phyloP scores from a whole-genome alignment of 2,329 filamentous ascomycete genomes.

The Xylariaceae sp. region DNA sequence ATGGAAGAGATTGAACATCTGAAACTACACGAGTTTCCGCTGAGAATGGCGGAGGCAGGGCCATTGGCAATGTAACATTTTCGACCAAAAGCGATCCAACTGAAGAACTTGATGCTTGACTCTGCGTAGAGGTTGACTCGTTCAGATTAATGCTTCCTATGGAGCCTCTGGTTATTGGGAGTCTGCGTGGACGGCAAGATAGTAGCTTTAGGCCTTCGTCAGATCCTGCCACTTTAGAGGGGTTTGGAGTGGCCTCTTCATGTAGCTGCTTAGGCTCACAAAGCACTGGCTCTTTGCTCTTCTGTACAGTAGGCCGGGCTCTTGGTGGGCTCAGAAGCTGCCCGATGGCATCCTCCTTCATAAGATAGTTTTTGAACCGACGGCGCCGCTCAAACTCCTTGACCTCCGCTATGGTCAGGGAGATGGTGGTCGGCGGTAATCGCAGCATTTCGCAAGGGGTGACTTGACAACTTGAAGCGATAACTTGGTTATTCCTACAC shows the following conservation, averaged over 20 bases:
- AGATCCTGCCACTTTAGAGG: slow-evolving; percentile 8
- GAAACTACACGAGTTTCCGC: slow-evolving; percentile 35
- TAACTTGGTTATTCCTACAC: neutral
- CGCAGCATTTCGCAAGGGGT: slow-evolving; percentile 47
- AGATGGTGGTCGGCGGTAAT: slow-evolving; percentile 47
- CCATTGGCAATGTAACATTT: slow-evolving; percentile 27
- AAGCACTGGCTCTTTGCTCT: slow-evolving; percentile 20
- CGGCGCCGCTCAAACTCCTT: slow-evolving; percentile 46
- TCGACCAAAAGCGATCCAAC: slow-evolving; percentile 15
- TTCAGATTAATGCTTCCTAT: slow-evolving; percentile 22
- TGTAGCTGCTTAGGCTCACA: slow-evolving; percentile 15
- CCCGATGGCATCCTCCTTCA: slow-evolving; percentile 32
- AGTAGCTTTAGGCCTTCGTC: slow-evolving; percentile 26
- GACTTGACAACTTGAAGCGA: neutral
- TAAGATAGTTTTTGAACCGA: slow-evolving; percentile 43
- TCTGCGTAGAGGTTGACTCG: slow-evolving; percentile 29
- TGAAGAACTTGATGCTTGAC: slow-evolving; percentile 27
- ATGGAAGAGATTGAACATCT: slow-evolving; percentile 37
- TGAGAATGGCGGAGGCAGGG: slow-evolving; percentile 40
- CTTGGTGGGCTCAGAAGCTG: slow-evolving; percentile 28
- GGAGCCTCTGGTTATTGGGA: slow-evolving; percentile 22
- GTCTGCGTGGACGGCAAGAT: slow-evolving; percentile 25
- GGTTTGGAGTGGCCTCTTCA: slow-evolving; percentile 16
- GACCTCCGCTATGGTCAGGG: slow-evolving; percentile 49
- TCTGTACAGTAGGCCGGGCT: slow-evolving; percentile 11